Evolutionary conservation across 352 stramenopile species (phyloP), one percentile per base, ranked within the genome.

Genomic region (Globisporangium spiculum): DNA sequence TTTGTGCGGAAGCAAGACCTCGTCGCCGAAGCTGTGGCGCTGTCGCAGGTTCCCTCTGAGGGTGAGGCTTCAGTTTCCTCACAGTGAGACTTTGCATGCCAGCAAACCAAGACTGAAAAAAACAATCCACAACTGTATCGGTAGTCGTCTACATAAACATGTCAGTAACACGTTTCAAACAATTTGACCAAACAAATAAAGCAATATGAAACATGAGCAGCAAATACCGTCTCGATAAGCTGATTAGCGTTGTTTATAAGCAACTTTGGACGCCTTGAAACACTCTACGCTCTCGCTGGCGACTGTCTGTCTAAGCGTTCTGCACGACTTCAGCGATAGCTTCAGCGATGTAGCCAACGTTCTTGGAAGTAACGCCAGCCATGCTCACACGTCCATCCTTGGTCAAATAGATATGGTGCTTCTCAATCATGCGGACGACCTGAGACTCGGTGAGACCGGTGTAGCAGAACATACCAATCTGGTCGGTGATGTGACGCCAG

Each of bases 401-500:
- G 57, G 97, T 99, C 72, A 99, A 88, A 84, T 99, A 99, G 76
- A 99, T 98, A 78, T 98, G 96, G 78, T 99, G 97, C 74, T 97
- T 88, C 64, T 93, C 85, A 50, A 97, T 98, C 79, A 99, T 92
- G 74, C 84, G 85, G 60, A 91, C 80, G 48, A 99, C 95, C 77
- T 99, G 94, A 24, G 98, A 93, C 71, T 98, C 91, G 50, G 83
- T 96, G 57, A 99, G 83, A 22, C 98, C 97, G 50, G 96, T 99
- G 85, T 96, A 99, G 76, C 96, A 99, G 88, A 99, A 99, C 98
- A 99, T 99, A 68, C 98, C 97, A 73, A 99, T 99, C 81, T 99
- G 98, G 65, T 98, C 96, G 24, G 94, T 99, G 75, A 99, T 98
- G 82, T 99, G 97, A 71, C 94, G 78, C 98, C 98, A 99, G 77